These are phyloP conservation scores for Capsella rubella DNA, from an alignment of 441 rosid genomes.

Conservation along the genomic window DNA sequence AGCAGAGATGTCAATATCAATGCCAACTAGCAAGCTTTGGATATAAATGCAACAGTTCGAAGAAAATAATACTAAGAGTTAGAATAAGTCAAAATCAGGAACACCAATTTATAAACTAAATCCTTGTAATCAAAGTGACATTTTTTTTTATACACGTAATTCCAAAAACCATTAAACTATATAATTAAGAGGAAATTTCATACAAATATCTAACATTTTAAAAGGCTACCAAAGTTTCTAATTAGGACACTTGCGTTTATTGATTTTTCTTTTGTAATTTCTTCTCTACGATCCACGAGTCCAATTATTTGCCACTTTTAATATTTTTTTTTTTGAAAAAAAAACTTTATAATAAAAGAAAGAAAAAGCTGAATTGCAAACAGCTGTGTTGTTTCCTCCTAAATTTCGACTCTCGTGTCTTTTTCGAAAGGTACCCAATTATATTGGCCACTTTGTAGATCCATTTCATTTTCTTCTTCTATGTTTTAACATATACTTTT, in stretches of 20 bases:
- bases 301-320: constrained; percentile 42
- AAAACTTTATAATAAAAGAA: constrained; percentile 3
- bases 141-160: constrained; percentile 31
- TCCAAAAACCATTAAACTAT: neutral
- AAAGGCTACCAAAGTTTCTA: constrained; percentile 36
- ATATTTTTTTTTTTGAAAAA: constrained; percentile 11
- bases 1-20: constrained; percentile 39
- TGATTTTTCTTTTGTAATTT: constrained; percentile 12
- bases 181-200: constrained; percentile 32
- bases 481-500: neutral
- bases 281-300: constrained; percentile 23
- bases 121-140: constrained; percentile 16
- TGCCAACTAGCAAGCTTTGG: constrained; percentile 38
- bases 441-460: constrained; percentile 32
- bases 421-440: constrained; percentile 45
- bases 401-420: constrained; percentile 35
- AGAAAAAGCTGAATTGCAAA: constrained; percentile 33
- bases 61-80: constrained; percentile 18
- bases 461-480: constrained; percentile 2
- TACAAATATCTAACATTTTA: constrained; percentile 36
- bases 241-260: constrained; percentile 37
- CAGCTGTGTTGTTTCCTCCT: constrained; percentile 43
- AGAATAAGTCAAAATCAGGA: constrained; percentile 41
- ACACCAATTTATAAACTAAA: neutral
- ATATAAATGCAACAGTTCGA: constrained; percentile 36